Percentiles rank a stretch among this genome's conserved stretches.
Evolutionary conservation across 2,329 filamentous ascomycete genomes (phyloP).

Genomic region (Hymenoscyphus salicellus): DNA sequence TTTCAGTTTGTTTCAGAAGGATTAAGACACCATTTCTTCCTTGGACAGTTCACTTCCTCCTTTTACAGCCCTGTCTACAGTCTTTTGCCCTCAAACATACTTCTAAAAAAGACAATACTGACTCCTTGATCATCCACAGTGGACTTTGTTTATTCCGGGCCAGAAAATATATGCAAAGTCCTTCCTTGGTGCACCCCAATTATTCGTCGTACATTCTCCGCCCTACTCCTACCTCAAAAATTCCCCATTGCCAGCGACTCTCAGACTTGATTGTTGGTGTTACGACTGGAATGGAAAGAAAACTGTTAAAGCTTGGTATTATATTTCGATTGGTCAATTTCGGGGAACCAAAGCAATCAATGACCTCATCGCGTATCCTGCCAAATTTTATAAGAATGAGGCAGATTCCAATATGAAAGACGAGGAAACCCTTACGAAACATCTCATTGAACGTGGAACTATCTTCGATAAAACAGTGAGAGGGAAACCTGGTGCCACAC

Average conservation of each 20-base stretch:
- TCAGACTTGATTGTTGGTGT: neutral
- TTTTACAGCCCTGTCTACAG: too few species aligned
- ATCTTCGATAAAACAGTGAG: too few species aligned
- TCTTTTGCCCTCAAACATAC: too few species aligned
- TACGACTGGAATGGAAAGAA: slow-evolving; percentile 15
- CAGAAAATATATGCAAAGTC: neutral
- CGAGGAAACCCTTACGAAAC: too few species aligned
- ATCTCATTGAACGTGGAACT: too few species aligned
- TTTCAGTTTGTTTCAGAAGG: too few species aligned
- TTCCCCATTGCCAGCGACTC: neutral
- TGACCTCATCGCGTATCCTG: slow-evolving; percentile 5
- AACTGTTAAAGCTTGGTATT: slow-evolving; percentile 8
- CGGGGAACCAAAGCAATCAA: slow-evolving; percentile 10
- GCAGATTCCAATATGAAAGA: too few species aligned
- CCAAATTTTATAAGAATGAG: slow-evolving; percentile 7
- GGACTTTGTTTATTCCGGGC: slow-evolving; percentile 30
- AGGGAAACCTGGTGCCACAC: too few species aligned
- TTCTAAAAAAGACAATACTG: too few species aligned
- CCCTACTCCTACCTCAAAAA: neutral
- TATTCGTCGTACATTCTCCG: neutral
- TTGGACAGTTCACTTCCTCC: too few species aligned
- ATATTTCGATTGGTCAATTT: slow-evolving; percentile 7
- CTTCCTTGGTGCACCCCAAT: slow-evolving; percentile 2
- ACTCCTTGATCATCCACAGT: too few species aligned
- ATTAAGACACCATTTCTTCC: too few species aligned